Evolutionary conservation across 805 yeast species (phyloP).

Genomic region (Nakazawaea laoshanensis): DNA sequence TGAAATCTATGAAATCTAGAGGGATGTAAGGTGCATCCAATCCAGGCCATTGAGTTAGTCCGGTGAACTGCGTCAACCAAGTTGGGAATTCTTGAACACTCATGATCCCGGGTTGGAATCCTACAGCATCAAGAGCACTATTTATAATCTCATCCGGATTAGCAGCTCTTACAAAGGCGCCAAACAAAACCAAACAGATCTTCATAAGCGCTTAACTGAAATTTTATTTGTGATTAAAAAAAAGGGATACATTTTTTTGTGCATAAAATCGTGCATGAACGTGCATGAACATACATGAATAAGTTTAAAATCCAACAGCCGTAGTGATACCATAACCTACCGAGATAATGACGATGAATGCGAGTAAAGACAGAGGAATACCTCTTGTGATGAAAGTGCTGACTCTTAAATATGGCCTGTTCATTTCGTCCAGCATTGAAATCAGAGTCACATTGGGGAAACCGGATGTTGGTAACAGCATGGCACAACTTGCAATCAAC

Average conservation of each 20-base stretch:
- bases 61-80: conserved; percentile 75
- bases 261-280: too few relatives aligned
- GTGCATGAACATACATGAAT: too few relatives aligned
- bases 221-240: too few relatives aligned
- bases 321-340: conserved; percentile 42
- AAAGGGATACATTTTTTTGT: too few relatives aligned
- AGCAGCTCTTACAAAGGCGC: neutral
- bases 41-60: conserved; percentile 76
- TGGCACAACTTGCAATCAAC: conserved; percentile 43
- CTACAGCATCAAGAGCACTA: conserved; percentile 9
- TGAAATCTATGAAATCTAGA: conserved; percentile 57
- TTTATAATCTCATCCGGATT: neutral
- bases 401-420: conserved; percentile 40
- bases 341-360: conserved; percentile 33
- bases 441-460: conserved; percentile 52
- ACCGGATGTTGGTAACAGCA: conserved; percentile 50
- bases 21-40: conserved; percentile 84
- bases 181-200: too few relatives aligned
- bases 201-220: too few relatives aligned
- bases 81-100: conserved; percentile 40
- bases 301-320: conserved; percentile 18
- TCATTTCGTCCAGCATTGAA: conserved; percentile 46
- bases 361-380: conserved; percentile 39
- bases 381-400: conserved; percentile 43
- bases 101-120: conserved; percentile 6